Evolutionary conservation across 805 yeast species (phyloP).

Genomic region (Candida parachauliodes): DNA sequence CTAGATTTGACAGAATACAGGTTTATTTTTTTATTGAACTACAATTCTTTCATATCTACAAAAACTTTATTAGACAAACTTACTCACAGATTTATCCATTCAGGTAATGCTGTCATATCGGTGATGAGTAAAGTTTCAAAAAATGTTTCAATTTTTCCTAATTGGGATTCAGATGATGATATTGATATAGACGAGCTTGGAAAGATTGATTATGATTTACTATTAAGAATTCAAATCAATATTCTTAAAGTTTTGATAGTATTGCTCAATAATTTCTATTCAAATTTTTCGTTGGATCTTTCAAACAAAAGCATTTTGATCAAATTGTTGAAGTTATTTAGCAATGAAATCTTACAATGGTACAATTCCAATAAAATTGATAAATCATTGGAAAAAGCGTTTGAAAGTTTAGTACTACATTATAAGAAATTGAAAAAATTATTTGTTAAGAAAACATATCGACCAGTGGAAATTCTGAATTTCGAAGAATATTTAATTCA

Average conservation of each 20-base stretch:
- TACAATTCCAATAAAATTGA: slow-evolving; percentile 41
- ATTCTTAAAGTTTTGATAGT: slow-evolving; percentile 71
- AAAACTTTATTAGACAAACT: slow-evolving; percentile 36
- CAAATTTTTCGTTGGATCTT: slow-evolving; percentile 70
- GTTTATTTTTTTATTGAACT: slow-evolving; percentile 39
- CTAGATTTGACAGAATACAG: slow-evolving; percentile 40
- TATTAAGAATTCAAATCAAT: slow-evolving; percentile 78
- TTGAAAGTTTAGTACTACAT: slow-evolving; percentile 40
- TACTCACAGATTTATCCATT: slow-evolving; percentile 38
- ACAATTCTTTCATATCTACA: slow-evolving; percentile 38
- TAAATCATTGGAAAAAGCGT: slow-evolving; percentile 27
- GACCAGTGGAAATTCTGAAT: slow-evolving; percentile 48
- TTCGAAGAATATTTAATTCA: slow-evolving; percentile 36
- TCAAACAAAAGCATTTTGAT: slow-evolving; percentile 56
- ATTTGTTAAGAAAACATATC: slow-evolving; percentile 66
- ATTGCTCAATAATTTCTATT: slow-evolving; percentile 68
- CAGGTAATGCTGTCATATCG: slow-evolving; percentile 43
- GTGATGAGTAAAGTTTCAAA: slow-evolving; percentile 33
- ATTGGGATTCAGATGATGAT: slow-evolving; percentile 49
- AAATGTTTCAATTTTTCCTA: slow-evolving; percentile 43
- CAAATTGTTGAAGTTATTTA: slow-evolving; percentile 62
- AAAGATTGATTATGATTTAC: slow-evolving; percentile 59
- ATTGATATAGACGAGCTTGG: slow-evolving; percentile 39
- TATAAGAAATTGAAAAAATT: slow-evolving; percentile 65
- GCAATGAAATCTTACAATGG: slow-evolving; percentile 58